These are phyloP conservation scores for Croton laevigatus DNA, from an alignment of 441 rosid genomes.

Conservation along the genomic window DNA sequence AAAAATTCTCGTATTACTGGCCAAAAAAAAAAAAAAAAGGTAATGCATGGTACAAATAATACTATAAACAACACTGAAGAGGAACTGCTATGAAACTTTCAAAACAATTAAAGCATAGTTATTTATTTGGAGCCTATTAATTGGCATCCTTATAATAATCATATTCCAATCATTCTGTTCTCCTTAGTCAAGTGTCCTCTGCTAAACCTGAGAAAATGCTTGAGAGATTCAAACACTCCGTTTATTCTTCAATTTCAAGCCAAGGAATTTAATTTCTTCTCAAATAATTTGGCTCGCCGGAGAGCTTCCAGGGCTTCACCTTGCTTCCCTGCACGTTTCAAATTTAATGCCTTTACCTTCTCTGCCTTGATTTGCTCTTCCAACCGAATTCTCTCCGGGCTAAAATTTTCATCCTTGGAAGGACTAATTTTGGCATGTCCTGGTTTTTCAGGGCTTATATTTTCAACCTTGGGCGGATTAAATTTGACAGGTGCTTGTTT, in stretches of 20 bases:
- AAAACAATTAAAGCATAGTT: too few relatives aligned
- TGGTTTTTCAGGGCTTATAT: slow-evolving; percentile 32
- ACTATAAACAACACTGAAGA: too few relatives aligned
- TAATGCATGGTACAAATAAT: too few relatives aligned
- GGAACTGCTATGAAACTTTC: too few relatives aligned
- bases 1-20: too few relatives aligned
- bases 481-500: slow-evolving; percentile 35
- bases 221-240: background rate
- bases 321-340: slow-evolving; percentile 91
- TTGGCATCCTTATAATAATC: background rate
- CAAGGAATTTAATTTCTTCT: slow-evolving; percentile 66
- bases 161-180: slow-evolving; percentile 8
- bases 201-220: background rate
- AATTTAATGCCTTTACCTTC: slow-evolving; percentile 73
- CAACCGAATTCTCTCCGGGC: slow-evolving; percentile 56
- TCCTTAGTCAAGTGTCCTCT: background rate
- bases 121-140: too few relatives aligned
- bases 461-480: slow-evolving; percentile 33
- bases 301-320: slow-evolving; percentile 87
- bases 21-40: too few relatives aligned
- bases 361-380: slow-evolving; percentile 79
- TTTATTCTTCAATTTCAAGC: slow-evolving; percentile 22
- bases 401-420: slow-evolving; percentile 33
- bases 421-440: slow-evolving; percentile 30
- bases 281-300: slow-evolving; percentile 65